Evolutionary conservation across 2,329 filamentous ascomycete species (phyloP).

Genomic region (Stagonosporopsis vannaccii): DNA sequence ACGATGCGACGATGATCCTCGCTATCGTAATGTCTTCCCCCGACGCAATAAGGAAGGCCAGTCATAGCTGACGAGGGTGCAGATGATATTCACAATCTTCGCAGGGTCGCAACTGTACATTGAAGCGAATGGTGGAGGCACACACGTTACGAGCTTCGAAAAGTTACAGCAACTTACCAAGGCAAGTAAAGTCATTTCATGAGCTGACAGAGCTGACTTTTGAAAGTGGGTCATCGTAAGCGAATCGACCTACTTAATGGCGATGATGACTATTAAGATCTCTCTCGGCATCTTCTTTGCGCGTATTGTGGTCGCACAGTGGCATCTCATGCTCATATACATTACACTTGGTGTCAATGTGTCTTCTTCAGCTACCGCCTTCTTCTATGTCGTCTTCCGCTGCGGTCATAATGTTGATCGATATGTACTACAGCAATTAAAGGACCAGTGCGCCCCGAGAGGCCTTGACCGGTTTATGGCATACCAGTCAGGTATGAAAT

Average conservation of each 20-base stretch:
- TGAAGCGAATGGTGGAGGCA: slow-evolving; percentile 42
- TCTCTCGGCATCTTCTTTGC: slow-evolving; percentile 56
- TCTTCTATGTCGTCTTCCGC: slow-evolving; percentile 61
- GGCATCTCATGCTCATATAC: slow-evolving; percentile 50
- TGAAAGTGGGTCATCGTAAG: slow-evolving; percentile 45
- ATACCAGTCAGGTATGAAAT: slow-evolving; percentile 45
- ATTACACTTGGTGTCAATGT: slow-evolving; percentile 49
- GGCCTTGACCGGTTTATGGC: slow-evolving; percentile 61
- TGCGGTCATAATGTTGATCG: slow-evolving; percentile 49
- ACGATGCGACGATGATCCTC: slow-evolving; percentile 53
- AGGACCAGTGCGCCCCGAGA: slow-evolving; percentile 52
- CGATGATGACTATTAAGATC: slow-evolving; percentile 53
- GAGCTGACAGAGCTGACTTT: slow-evolving; percentile 6
- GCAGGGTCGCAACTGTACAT: slow-evolving; percentile 39
- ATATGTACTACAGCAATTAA: slow-evolving; percentile 42
- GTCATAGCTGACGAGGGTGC: slow-evolving; percentile 8
- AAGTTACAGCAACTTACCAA: slow-evolving; percentile 40
- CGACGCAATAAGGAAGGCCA: background rate
- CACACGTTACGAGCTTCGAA: slow-evolving; percentile 34
- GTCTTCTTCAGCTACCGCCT: slow-evolving; percentile 49
- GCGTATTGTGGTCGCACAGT: slow-evolving; percentile 51
- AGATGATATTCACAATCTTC: slow-evolving; percentile 47
- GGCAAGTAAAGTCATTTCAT: slow-evolving; percentile 19
- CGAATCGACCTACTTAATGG: slow-evolving; percentile 51
- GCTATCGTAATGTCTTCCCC: slow-evolving; percentile 38